Evolutionary conservation across 371 early-diverging fungal genomes (phyloP).

Genomic region (Rhizomucor pusillus): DNA sequence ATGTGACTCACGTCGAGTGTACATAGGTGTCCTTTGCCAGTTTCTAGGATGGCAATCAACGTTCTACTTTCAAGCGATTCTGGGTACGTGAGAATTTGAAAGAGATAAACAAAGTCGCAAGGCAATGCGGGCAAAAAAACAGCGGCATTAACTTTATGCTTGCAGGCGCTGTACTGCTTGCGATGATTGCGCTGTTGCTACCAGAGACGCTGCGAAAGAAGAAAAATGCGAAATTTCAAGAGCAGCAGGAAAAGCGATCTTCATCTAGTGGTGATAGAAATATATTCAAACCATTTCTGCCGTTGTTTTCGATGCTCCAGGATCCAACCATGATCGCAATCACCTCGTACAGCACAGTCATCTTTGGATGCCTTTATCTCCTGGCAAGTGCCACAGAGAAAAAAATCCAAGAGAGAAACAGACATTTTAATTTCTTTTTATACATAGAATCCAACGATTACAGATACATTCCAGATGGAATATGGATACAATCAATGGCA

Average conservation of each 20-base stretch:
- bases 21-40: conserved; percentile 50
- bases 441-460: conserved; percentile 36
- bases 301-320: conserved; percentile 20
- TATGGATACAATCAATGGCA: conserved; percentile 32
- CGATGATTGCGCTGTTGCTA: conserved; percentile 19
- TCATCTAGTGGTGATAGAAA: neutral
- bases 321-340: conserved; percentile 27
- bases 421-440: neutral
- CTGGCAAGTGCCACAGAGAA: conserved; percentile 11
- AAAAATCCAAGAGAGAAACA: neutral
- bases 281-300: conserved; percentile 9
- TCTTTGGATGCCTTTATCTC: conserved; percentile 27
- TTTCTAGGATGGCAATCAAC: conserved; percentile 63
- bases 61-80: conserved; percentile 61
- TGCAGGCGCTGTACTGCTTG: conserved; percentile 15
- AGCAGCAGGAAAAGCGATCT: neutral
- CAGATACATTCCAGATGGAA: conserved; percentile 30
- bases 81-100: conserved; percentile 11
- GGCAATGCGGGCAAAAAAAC: too few species aligned
- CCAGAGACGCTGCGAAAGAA: conserved; percentile 27
- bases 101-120: neutral
- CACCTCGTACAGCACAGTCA: conserved; percentile 25
- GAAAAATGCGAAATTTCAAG: neutral
- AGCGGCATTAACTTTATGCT: too few species aligned
- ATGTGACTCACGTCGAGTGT: neutral